A percentile compares a stretch with the other conserved stretches of the same genome.
Conservation (phyloP, 108 stramenopile genomes). For the Schizochytrium sp. region DNA sequence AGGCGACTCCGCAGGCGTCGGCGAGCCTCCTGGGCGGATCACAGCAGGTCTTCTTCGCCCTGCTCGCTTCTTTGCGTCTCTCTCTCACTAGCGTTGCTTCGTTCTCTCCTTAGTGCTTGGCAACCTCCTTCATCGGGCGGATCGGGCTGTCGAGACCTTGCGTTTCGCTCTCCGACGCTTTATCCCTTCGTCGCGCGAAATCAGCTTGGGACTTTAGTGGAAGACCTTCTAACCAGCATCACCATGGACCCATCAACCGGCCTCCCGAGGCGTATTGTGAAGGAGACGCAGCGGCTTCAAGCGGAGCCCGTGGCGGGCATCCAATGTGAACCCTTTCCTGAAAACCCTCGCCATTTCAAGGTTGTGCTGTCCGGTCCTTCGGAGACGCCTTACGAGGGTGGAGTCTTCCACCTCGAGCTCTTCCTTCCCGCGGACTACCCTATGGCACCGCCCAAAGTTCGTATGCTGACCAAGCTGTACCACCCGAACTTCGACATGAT, state of each 20-base stretch:
- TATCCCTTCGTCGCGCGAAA: too few species aligned
- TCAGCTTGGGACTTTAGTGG: too few species aligned
- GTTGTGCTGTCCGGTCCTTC: conserved; percentile 94
- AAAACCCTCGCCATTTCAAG: conserved; percentile 97
- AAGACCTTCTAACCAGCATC: too few species aligned
- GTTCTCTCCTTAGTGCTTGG: too few species aligned
- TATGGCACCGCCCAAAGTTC: conserved; percentile 98
- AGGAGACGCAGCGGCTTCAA: conserved; percentile 95
- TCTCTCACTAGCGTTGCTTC: too few species aligned
- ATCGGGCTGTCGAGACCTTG: too few species aligned
- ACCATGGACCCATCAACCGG: conserved; percentile 34
- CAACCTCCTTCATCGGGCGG: too few species aligned
- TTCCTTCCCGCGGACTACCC: conserved; percentile 98
- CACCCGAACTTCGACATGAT: conserved; percentile 99
- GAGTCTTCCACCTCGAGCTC: conserved; percentile 87
- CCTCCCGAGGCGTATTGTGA: conserved; percentile 63
- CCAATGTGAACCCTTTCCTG: conserved; percentile 94
- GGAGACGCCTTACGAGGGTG: conserved; percentile 91
- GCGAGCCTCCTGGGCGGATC: too few species aligned
- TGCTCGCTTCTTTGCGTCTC: too few species aligned
- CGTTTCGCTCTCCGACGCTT: too few species aligned
- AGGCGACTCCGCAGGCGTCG: too few species aligned
- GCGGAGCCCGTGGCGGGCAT: conserved; percentile 97
- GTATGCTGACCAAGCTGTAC: conserved; percentile 98
- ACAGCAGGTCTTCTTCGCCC: too few species aligned